A percentile compares a stretch with the other conserved stretches of the same genome.
Conservation (phyloP, 2,329 filamentous ascomycete species). For the Westerdykella ornata region DNA sequence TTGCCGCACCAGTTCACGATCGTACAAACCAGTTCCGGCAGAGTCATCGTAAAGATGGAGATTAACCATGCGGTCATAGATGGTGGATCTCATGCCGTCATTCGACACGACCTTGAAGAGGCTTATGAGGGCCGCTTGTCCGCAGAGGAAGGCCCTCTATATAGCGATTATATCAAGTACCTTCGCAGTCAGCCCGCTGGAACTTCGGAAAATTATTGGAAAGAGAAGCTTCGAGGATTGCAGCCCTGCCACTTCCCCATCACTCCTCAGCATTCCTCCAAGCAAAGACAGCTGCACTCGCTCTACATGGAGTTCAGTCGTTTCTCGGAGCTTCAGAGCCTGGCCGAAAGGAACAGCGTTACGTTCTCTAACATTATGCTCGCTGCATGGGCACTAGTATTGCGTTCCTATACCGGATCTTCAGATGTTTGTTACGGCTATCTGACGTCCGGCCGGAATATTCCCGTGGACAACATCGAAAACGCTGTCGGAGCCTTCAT, state of each 20-base stretch:
- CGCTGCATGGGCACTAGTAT: slow-evolving; percentile 27
- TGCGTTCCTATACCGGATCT: slow-evolving; percentile 25
- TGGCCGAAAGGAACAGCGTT: slow-evolving; percentile 22
- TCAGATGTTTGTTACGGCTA: slow-evolving; percentile 35
- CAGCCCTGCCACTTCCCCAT: slow-evolving; percentile 31
- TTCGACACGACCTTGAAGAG: slow-evolving; percentile 26
- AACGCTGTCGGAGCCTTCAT: slow-evolving; percentile 44
- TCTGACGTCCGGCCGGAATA: slow-evolving; percentile 37
- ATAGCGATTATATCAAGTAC: slow-evolving; percentile 34
- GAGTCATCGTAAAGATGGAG: slow-evolving; percentile 29
- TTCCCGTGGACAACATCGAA: slow-evolving; percentile 42
- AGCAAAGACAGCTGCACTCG: slow-evolving; percentile 22
- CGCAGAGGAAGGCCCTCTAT: slow-evolving; percentile 23
- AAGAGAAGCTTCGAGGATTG: slow-evolving; percentile 23
- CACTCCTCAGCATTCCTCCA: slow-evolving; percentile 15
- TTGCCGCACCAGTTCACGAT: slow-evolving; percentile 31
- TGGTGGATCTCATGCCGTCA: slow-evolving; percentile 26
- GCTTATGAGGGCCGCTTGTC: slow-evolving; percentile 25
- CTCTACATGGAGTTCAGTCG: slow-evolving; percentile 25
- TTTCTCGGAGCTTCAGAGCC: slow-evolving; percentile 23
- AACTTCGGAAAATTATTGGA: slow-evolving; percentile 28
- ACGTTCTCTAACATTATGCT: slow-evolving; percentile 32
- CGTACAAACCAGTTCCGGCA: slow-evolving; percentile 22
- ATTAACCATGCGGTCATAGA: slow-evolving; percentile 34
- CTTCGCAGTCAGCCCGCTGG: slow-evolving; percentile 16